Conservation (phyloP, 2,329 filamentous ascomycete species). For the Trichoderma brevicompactum region DNA sequence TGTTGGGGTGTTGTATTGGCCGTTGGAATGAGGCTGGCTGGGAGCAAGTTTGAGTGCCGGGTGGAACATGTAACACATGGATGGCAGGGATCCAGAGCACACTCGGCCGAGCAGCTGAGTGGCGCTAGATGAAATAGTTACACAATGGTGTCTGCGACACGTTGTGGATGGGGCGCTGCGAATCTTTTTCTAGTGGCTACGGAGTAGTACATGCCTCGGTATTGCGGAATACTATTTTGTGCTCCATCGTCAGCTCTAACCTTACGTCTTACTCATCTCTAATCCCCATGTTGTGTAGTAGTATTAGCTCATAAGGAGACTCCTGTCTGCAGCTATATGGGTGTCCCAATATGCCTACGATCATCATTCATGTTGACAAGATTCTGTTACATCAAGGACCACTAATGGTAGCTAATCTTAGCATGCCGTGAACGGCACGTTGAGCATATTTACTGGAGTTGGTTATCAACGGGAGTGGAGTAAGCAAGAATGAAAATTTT, state of each 20-base stretch:
- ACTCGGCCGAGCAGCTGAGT: background rate
- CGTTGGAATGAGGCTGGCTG: background rate
- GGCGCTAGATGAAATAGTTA: background rate
- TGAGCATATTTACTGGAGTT: background rate
- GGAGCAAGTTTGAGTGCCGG: background rate
- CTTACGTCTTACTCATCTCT: background rate
- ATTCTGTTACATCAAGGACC: background rate
- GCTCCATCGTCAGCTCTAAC: background rate
- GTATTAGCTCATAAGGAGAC: background rate
- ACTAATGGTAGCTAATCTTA: background rate
- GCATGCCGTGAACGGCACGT: background rate
- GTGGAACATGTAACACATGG: slow-evolving; percentile 14
- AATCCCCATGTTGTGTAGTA: background rate
- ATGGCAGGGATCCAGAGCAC: slow-evolving; percentile 6
- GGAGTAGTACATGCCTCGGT: background rate
- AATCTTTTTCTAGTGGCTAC: background rate
- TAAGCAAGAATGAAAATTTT: background rate
- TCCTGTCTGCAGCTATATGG: too few species aligned
- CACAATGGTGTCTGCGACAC: background rate
- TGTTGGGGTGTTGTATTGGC: background rate
- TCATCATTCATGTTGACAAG: background rate
- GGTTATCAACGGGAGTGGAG: background rate
- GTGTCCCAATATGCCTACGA: too few species aligned
- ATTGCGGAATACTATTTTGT: background rate
- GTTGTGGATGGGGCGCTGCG: background rate